These are phyloP conservation scores for Dalechampia spathulata DNA, from an alignment of 441 rosid genomes.

Conservation along the genomic window DNA sequence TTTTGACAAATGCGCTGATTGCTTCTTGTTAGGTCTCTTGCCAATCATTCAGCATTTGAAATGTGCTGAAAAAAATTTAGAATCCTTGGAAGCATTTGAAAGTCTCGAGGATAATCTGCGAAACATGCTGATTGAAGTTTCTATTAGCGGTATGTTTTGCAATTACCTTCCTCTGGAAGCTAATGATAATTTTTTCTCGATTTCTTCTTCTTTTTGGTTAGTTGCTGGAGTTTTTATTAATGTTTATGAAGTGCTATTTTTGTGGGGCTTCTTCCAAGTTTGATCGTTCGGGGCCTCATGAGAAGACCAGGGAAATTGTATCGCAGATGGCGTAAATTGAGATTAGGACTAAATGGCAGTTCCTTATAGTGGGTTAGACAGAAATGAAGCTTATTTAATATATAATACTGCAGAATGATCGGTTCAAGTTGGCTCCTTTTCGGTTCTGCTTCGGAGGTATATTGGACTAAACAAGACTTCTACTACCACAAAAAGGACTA, in stretches of 20 bases:
- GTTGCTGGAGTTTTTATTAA: slow-evolving; percentile 1
- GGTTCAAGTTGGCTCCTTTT: background rate
- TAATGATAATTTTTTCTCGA: background rate
- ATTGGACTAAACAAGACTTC: no score
- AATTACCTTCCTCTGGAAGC: slow-evolving; percentile 1
- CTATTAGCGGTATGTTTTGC: slow-evolving; percentile 45
- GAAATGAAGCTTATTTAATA: background rate
- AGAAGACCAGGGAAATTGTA: background rate
- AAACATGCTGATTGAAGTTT: slow-evolving; percentile 55
- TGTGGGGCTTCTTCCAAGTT: no score
- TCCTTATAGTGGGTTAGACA: background rate
- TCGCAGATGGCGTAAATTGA: background rate
- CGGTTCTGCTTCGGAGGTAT: background rate
- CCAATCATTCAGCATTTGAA: slow-evolving; percentile 75
- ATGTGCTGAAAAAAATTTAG: slow-evolving; percentile 50
- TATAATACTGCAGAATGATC: background rate
- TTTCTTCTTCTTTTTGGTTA: slow-evolving; percentile 2
- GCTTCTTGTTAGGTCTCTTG: slow-evolving; percentile 59
- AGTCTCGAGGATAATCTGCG: slow-evolving; percentile 32
- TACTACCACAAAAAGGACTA: no score
- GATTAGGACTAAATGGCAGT: background rate
- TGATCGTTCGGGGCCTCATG: background rate
- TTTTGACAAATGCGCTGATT: background rate
- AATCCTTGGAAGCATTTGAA: slow-evolving; percentile 39
- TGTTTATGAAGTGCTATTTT: background rate